Conservation (phyloP, 2,329 filamentous ascomycete species). For the Golovinomyces cichoracearum region DNA sequence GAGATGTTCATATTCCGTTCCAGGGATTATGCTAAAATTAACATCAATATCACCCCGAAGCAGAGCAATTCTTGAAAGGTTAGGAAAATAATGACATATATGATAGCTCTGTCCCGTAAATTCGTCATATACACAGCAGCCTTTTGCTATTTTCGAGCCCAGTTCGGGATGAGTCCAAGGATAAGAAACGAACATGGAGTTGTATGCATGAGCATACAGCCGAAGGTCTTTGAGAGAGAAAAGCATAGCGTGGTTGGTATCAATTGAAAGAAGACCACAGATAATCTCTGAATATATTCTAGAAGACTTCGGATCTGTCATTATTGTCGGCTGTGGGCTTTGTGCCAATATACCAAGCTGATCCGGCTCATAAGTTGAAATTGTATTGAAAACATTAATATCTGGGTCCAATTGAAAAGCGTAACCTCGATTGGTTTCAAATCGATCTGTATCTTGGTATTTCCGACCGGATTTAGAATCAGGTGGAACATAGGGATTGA, state of each 20-base stretch:
- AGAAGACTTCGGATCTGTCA: background rate
- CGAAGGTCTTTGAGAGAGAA: background rate
- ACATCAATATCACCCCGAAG: background rate
- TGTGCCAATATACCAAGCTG: background rate
- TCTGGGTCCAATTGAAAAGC: background rate
- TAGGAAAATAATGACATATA: background rate
- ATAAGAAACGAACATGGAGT: background rate
- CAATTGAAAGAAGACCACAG: background rate
- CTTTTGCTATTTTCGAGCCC: background rate
- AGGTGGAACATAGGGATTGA: background rate
- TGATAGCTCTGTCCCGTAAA: background rate
- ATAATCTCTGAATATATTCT: slow-evolving; percentile 1
- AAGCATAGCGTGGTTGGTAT: background rate
- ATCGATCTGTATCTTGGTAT: background rate
- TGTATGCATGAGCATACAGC: slow-evolving; percentile 3
- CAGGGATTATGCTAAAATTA: background rate
- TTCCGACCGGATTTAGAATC: background rate
- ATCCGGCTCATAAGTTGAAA: background rate
- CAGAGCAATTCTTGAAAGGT: background rate
- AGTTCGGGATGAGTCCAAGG: background rate
- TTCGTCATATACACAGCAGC: background rate
- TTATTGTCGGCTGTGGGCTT: background rate
- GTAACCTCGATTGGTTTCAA: background rate
- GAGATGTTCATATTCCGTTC: background rate
- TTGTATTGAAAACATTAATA: background rate